These are phyloP conservation scores for Flueggea neowawraea DNA, from an alignment of 441 rosid genomes.

Conservation along the genomic window DNA sequence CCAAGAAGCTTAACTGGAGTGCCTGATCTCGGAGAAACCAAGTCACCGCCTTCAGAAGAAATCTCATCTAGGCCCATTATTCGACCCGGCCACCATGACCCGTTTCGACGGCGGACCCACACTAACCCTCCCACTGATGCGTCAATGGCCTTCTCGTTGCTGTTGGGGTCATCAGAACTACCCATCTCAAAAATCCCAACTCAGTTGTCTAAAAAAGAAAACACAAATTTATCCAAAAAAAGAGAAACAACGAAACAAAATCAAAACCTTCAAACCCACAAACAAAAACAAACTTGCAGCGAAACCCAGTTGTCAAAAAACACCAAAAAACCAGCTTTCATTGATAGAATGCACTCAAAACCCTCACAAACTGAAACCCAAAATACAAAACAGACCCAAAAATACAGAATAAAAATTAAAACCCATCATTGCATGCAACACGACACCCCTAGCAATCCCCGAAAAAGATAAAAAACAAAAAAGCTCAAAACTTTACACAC, in stretches of 20 bases:
- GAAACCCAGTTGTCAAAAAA: conserved; percentile 20
- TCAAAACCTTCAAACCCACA: conserved; percentile 6
- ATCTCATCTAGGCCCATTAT: conserved; percentile 69
- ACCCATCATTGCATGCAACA: conserved; percentile 43
- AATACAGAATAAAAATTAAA: conserved; percentile 11
- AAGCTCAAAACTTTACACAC: conserved; percentile 18
- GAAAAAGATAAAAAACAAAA: conserved; percentile 7
- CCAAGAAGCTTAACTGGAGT: conserved; percentile 97
- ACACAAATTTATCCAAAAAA: conserved; percentile 14
- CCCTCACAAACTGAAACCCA: conserved; percentile 26
- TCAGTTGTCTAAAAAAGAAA: conserved; percentile 14
- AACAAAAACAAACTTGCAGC: conserved; percentile 6
- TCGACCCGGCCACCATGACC: conserved; percentile 99
- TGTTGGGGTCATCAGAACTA: conserved; percentile 61
- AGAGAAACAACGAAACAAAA: not conserved
- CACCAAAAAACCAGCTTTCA: conserved; percentile 8
- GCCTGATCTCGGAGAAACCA: conserved; percentile 82
- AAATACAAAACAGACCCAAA: conserved; percentile 12
- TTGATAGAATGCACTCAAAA: conserved; percentile 25
- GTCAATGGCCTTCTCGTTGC: conserved; percentile 51
- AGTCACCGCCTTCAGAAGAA: conserved; percentile 46
- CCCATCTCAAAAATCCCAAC: conserved; percentile 59
- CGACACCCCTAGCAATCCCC: conserved; percentile 14
- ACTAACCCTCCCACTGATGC: conserved; percentile 92
- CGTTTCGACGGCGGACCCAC: conserved; percentile 97